These are phyloP conservation scores for Colletotrichum sp. DNA, from an alignment of 2,329 filamentous ascomycete species.

Conservation along the genomic window DNA sequence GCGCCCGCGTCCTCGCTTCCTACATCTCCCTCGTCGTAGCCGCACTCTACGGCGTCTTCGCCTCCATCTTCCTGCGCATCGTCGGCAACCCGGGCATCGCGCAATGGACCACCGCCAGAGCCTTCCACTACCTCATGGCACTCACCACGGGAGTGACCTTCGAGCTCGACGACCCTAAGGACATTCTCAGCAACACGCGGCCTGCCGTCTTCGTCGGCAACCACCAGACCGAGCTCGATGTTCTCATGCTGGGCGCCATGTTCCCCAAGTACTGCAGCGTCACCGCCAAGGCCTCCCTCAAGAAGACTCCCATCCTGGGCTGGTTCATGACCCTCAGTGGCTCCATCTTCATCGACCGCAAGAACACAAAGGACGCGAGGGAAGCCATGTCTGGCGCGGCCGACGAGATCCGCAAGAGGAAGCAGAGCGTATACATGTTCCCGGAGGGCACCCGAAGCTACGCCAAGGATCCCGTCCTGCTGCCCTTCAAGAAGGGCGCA, in stretches of 20 bases:
- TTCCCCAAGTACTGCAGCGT: slow-evolving; percentile 94
- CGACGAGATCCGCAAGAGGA: slow-evolving; percentile 73
- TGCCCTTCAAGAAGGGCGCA: slow-evolving; percentile 99
- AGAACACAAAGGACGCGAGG: slow-evolving; percentile 81
- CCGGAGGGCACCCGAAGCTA: slow-evolving; percentile 95
- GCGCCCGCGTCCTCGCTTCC: slow-evolving; percentile 69
- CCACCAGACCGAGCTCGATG: slow-evolving; percentile 95
- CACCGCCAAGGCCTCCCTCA: slow-evolving; percentile 82
- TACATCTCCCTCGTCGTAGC: slow-evolving; percentile 66
- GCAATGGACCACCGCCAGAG: slow-evolving; percentile 83
- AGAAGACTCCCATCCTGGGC: slow-evolving; percentile 78
- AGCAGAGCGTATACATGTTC: slow-evolving; percentile 85
- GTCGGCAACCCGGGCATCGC: slow-evolving; percentile 76
- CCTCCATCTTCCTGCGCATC: slow-evolving; percentile 73
- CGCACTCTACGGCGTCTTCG: slow-evolving; percentile 77
- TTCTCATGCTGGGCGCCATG: slow-evolving; percentile 86
- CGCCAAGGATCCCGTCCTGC: slow-evolving; percentile 76
- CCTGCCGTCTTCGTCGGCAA: slow-evolving; percentile 94
- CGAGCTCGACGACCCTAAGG: slow-evolving; percentile 69
- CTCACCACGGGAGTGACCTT: slow-evolving; percentile 80
- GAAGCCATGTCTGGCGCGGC: slow-evolving; percentile 87
- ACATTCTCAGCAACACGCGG: slow-evolving; percentile 67
- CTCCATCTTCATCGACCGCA: slow-evolving; percentile 93
- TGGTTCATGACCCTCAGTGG: slow-evolving; percentile 94
- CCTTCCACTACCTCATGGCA: slow-evolving; percentile 82